These are phyloP conservation scores for Golubevia sp. DNA, from an alignment of 1,284 basidiomycete species.

Conservation along the genomic window DNA sequence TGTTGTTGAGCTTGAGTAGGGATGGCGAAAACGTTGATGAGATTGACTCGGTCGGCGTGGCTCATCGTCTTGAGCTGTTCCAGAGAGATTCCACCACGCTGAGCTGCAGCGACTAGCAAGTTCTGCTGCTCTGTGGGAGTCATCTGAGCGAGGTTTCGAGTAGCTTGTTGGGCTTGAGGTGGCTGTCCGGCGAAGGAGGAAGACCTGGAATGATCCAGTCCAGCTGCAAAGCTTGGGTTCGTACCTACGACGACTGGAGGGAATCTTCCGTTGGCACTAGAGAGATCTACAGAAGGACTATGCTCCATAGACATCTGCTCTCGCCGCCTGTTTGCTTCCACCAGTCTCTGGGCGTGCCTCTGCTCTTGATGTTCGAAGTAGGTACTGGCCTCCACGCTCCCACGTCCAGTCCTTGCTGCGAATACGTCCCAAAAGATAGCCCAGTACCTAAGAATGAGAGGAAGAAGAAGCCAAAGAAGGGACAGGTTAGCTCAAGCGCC, in stretches of 20 bases:
- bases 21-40: not conserved
- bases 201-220: too few relatives aligned
- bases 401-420: conserved; percentile 41
- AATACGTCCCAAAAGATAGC: conserved; percentile 60
- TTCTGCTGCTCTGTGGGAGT: conserved; percentile 35
- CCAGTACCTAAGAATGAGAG: conserved; percentile 33
- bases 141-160: too few relatives aligned
- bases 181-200: too few relatives aligned
- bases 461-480: not conserved
- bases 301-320: conserved; percentile 12
- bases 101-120: conserved; percentile 43
- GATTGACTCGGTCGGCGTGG: conserved; percentile 16
- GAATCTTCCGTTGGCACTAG: conserved; percentile 15
- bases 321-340: conserved; percentile 24
- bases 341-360: conserved; percentile 33
- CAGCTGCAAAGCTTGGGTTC: too few relatives aligned
- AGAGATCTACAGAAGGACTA: conserved; percentile 1
- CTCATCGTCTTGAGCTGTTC: conserved; percentile 54
- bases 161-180: too few relatives aligned
- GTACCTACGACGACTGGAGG: conserved; percentile 25
- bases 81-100: conserved; percentile 42
- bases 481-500: not conserved
- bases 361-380: conserved; percentile 48
- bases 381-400: conserved; percentile 34
- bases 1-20: conserved; percentile 2